A percentile compares a stretch with the other conserved stretches of the same genome.
Conservation (phyloP, 139 green algal species). For the Pleodorina starrii region DNA sequence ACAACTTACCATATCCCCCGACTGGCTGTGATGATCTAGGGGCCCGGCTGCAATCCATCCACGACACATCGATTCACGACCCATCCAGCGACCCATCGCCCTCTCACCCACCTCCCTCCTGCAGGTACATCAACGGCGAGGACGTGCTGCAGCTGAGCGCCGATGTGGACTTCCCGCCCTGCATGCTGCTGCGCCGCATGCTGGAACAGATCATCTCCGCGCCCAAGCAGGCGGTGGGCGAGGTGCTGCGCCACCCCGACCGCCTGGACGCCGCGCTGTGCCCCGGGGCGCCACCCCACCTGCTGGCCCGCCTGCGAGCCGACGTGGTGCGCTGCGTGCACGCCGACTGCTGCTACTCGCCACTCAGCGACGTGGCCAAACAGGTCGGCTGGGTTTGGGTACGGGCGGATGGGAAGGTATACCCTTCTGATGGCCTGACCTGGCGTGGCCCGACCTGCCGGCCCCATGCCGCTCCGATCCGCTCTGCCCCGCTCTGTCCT, state of each 20-base stretch:
- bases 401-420: too few species aligned
- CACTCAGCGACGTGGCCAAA: constrained; percentile 70
- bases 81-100: too few species aligned
- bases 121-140: constrained; percentile 70
- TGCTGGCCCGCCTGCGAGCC: constrained; percentile 63
- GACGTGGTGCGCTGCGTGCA: constrained; percentile 65
- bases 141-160: constrained; percentile 77
- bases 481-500: too few species aligned
- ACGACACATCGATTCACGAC: too few species aligned
- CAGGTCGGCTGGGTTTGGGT: constrained; percentile 44
- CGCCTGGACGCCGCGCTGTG: constrained; percentile 20
- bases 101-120: too few species aligned
- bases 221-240: constrained; percentile 53
- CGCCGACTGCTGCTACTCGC: constrained; percentile 75
- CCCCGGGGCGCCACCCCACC: not conserved
- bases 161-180: constrained; percentile 80
- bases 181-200: constrained; percentile 79
- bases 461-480: too few species aligned
- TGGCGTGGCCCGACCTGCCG: too few species aligned
- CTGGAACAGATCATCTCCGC: constrained; percentile 53
- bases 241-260: constrained; percentile 59
- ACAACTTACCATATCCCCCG: too few species aligned
- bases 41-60: too few species aligned
- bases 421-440: too few species aligned
- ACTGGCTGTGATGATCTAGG: too few species aligned